phyloP scores from a whole-genome alignment of 306 rosid species.

The Cercis canadensis region DNA sequence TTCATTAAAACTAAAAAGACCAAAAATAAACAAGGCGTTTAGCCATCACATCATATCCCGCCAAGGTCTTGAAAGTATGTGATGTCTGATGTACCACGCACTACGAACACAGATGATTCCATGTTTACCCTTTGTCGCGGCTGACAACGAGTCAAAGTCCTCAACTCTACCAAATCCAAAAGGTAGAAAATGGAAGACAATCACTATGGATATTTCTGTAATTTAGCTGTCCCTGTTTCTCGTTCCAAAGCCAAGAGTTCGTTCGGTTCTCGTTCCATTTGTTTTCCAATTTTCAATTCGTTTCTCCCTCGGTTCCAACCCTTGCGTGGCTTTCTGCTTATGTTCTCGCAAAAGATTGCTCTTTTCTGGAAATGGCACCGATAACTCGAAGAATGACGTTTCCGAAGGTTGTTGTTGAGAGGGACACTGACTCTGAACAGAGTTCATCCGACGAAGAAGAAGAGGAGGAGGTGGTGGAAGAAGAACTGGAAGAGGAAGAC shows the following conservation, averaged over 20 bases:
- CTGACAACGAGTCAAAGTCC: neutral
- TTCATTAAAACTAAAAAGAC: no score
- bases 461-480: constrained; percentile 35
- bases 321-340: constrained; percentile 30
- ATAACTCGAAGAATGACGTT: constrained; percentile 62
- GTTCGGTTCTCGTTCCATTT: constrained; percentile 5
- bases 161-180: no score
- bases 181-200: neutral
- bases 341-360: neutral
- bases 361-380: constrained; percentile 59
- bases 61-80: neutral
- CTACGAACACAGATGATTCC: neutral
- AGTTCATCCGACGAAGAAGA: constrained; percentile 78
- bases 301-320: neutral
- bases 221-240: neutral
- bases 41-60: no score
- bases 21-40: no score
- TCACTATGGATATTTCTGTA: constrained; percentile 12
- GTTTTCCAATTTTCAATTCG: neutral
- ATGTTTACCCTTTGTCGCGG: neutral
- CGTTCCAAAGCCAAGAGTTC: constrained; percentile 7
- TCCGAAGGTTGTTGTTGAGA: constrained; percentile 70
- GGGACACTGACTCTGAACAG: constrained; percentile 75
- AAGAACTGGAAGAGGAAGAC: constrained; percentile 39
- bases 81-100: neutral